phyloP scores from a whole-genome alignment of 78 protist genomes.

The Acrasis kona region DNA sequence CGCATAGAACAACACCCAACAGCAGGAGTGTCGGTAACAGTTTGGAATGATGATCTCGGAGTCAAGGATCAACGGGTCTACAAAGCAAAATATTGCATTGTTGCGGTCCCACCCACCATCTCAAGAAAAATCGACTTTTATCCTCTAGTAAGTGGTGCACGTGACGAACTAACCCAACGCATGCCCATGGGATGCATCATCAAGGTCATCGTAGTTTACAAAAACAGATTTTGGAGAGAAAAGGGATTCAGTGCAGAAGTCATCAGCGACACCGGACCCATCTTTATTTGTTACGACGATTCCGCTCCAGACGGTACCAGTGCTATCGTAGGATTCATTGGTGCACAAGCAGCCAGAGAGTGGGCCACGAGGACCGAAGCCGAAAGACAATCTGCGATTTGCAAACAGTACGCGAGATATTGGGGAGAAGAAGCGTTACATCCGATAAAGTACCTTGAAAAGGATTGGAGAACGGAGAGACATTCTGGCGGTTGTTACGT shows the following conservation, averaged over 20 bases:
- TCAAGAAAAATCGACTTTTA: neutral
- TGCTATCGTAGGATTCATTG: neutral
- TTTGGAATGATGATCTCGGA: no score
- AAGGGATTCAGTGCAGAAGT: conserved; percentile 11
- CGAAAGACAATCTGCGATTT: neutral
- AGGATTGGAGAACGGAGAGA: conserved; percentile 2
- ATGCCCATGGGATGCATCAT: neutral
- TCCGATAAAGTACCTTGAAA: neutral
- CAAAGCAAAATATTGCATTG: neutral
- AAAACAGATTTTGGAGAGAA: conserved; percentile 3
- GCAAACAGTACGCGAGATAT: neutral
- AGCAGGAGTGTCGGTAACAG: no score
- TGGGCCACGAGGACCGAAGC: neutral
- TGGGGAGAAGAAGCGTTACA: neutral
- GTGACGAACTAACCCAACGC: conserved; percentile 9
- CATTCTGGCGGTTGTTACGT: neutral
- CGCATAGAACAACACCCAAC: neutral
- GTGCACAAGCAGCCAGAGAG: neutral
- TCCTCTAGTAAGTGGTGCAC: neutral
- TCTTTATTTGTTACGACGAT: neutral
- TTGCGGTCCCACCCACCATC: neutral
- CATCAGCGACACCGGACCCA: neutral
- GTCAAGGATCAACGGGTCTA: neutral
- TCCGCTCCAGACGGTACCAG: neutral
- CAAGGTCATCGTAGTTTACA: neutral